phyloP scores from a whole-genome alignment of 495 filamentous ascomycete genomes.

The Hypoxylon subgilvum region DNA sequence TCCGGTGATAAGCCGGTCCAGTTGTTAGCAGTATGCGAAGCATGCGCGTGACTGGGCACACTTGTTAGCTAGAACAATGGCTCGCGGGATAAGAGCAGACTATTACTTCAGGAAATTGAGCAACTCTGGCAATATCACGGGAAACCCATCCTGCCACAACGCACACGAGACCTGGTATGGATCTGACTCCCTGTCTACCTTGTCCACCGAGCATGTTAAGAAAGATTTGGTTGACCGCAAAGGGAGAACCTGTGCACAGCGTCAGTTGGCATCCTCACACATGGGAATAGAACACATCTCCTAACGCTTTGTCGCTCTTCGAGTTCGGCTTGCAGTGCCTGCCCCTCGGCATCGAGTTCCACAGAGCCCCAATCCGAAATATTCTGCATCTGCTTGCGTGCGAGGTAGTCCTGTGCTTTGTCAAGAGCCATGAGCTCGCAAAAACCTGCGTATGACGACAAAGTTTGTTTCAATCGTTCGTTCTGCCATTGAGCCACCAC shows the following conservation, averaged over 20 bases:
- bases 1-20: conserved; percentile 82
- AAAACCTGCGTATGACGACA: conserved; percentile 79
- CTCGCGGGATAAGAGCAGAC: background rate
- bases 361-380: conserved; percentile 82
- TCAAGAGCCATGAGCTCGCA: conserved; percentile 79
- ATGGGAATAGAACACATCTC: conserved; percentile 4
- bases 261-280: conserved; percentile 8
- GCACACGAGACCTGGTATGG: conserved; percentile 72
- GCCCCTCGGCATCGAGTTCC: conserved; percentile 77
- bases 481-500: conserved; percentile 83
- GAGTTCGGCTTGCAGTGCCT: conserved; percentile 75
- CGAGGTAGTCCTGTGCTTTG: conserved; percentile 79
- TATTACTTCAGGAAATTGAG: conserved; percentile 80
- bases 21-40: conserved; percentile 86
- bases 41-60: conserved; percentile 74
- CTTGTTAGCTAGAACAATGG: conserved; percentile 31
- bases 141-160: conserved; percentile 84
- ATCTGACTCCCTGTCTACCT: conserved; percentile 70
- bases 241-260: conserved; percentile 64
- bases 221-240: conserved; percentile 87
- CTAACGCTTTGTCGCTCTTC: conserved; percentile 72
- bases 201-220: conserved; percentile 87
- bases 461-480: conserved; percentile 65
- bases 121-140: conserved; percentile 81
- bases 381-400: conserved; percentile 71